Conservation (phyloP, 1,284 basidiomycete species). For the Tilletia walkeri region DNA sequence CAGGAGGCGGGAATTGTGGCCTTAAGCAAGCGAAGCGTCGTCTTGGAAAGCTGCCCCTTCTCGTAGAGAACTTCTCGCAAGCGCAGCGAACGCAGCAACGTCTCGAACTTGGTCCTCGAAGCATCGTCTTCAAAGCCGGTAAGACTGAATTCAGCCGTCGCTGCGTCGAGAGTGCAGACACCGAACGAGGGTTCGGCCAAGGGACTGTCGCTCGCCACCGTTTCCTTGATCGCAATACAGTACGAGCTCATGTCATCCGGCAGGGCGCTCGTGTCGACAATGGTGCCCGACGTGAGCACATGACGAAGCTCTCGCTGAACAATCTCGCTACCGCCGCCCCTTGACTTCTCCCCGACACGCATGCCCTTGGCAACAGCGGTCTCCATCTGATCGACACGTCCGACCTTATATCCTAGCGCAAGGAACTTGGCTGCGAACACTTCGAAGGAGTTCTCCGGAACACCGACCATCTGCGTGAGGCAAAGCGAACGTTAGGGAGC, state of each 20-base stretch:
- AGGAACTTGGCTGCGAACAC: conserved; percentile 59
- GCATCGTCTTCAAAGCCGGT: conserved; percentile 88
- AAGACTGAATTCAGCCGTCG: conserved; percentile 92
- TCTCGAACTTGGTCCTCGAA: conserved; percentile 88
- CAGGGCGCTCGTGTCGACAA: conserved; percentile 84
- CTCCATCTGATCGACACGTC: conserved; percentile 93
- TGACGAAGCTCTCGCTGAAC: conserved; percentile 60
- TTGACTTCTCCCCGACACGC: conserved; percentile 61
- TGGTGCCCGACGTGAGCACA: conserved; percentile 94
- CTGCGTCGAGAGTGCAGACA: conserved; percentile 88
- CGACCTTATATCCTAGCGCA: conserved; percentile 80
- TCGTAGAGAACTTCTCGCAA: conserved; percentile 90
- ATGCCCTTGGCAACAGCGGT: conserved; percentile 72
- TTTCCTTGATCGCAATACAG: conserved; percentile 80
- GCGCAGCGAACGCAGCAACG: conserved; percentile 83
- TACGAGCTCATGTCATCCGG: conserved; percentile 93
- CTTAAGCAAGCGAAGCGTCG: conserved; percentile 42
- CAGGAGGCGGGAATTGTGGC: conserved; percentile 43
- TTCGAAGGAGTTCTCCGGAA: conserved; percentile 90
- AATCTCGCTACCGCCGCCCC: conserved; percentile 46
- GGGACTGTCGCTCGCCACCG: conserved; percentile 21
- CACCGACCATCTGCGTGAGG: conserved; percentile 68
- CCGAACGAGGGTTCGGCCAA: conserved; percentile 65
- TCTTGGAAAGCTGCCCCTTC: conserved; percentile 65
- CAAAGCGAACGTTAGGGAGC: background rate